Evolutionary conservation across 2,329 filamentous ascomycete genomes (phyloP).

Genomic region (Ophiostoma triangulosporum): DNA sequence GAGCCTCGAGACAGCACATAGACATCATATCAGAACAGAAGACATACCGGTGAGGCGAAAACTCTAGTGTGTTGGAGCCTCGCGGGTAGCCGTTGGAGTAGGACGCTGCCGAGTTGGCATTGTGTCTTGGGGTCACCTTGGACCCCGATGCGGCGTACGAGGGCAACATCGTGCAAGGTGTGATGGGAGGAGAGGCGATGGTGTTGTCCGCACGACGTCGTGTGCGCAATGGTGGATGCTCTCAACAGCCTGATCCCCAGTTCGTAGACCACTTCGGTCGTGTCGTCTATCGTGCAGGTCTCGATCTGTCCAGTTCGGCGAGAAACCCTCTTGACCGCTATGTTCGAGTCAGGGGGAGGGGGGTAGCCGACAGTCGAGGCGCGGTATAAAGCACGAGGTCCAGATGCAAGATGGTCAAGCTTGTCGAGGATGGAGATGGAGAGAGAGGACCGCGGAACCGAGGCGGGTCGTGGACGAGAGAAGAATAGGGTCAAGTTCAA

Average conservation of each 20-base stretch:
- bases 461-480: background rate
- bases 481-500: background rate
- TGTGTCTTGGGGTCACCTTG: conserved; percentile 78
- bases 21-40: too few species aligned
- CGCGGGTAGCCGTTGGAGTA: conserved; percentile 77
- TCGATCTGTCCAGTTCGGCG: background rate
- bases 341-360: background rate
- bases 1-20: too few species aligned
- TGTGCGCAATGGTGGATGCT: background rate
- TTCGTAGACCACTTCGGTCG: background rate
- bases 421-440: background rate
- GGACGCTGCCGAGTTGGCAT: conserved; percentile 43
- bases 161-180: conserved; percentile 36
- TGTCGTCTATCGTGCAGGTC: background rate
- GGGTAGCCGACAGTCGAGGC: background rate
- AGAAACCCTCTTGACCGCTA: background rate
- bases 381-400: too few species aligned
- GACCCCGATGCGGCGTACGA: conserved; percentile 40
- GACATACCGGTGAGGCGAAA: conserved; percentile 76
- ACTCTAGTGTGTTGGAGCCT: conserved; percentile 60
- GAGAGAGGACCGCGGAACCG: background rate
- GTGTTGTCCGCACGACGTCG: background rate
- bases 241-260: background rate
- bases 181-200: background rate
- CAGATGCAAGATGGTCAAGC: too few species aligned